phyloP scores from a whole-genome alignment of 2,329 filamentous ascomycete genomes.

The Catunica adiposa region DNA sequence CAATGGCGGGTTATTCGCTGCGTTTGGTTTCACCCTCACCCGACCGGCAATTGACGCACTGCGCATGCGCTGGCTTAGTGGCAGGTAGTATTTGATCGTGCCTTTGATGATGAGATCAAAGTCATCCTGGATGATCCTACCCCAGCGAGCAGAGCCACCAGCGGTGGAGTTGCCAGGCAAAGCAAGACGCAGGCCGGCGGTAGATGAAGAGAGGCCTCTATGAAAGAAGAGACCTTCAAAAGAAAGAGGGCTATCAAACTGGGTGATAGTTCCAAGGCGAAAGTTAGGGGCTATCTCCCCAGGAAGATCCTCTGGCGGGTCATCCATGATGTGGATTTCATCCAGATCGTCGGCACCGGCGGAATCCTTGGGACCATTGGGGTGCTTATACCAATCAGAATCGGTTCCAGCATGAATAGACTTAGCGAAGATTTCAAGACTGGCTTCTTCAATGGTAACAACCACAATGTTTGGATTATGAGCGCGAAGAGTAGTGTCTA shows the following conservation, averaged over 20 bases:
- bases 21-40: slow-evolving; percentile 44
- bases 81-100: slow-evolving; percentile 65
- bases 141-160: slow-evolving; percentile 75
- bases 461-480: slow-evolving; percentile 87
- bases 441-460: slow-evolving; percentile 69
- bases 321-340: slow-evolving; percentile 17
- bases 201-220: slow-evolving; percentile 51
- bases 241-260: slow-evolving; percentile 71
- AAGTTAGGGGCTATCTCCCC: slow-evolving; percentile 63
- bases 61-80: slow-evolving; percentile 42
- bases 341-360: background rate
- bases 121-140: slow-evolving; percentile 73
- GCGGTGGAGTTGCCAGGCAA: slow-evolving; percentile 81
- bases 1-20: slow-evolving; percentile 34
- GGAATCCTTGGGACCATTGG: slow-evolving; percentile 14
- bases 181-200: slow-evolving; percentile 65
- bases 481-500: slow-evolving; percentile 75
- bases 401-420: slow-evolving; percentile 70
- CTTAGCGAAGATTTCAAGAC: slow-evolving; percentile 87
- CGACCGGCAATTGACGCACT: slow-evolving; percentile 44
- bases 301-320: slow-evolving; percentile 38
- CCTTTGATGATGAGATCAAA: slow-evolving; percentile 90
- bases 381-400: slow-evolving; percentile 39
- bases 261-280: slow-evolving; percentile 73
- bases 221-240: slow-evolving; percentile 86